Conservation (phyloP, 306 rosid species). For the Quercus cerris region DNA sequence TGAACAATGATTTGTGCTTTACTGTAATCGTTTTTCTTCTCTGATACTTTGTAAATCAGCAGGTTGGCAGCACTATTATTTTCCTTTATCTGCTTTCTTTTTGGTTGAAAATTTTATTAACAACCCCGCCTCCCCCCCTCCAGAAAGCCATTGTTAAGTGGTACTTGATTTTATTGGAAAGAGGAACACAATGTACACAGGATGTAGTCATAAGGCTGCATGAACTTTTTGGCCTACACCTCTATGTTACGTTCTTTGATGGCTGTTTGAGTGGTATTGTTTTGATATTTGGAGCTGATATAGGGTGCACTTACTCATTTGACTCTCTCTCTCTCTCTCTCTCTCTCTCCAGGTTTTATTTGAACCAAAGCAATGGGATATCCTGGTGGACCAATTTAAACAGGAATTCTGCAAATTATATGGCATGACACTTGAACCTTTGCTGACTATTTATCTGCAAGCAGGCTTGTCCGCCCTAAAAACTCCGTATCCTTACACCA, state of each 20-base stretch:
- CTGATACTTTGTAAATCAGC: not conserved
- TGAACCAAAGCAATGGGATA: constrained; percentile 93
- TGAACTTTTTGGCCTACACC: not conserved
- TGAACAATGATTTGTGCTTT: constrained; percentile 2
- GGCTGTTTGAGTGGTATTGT: not conserved
- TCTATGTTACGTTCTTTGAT: not conserved
- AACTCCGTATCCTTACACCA: constrained; percentile 78
- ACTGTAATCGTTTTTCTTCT: not conserved
- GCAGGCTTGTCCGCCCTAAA: constrained; percentile 95
- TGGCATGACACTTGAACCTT: constrained; percentile 94
- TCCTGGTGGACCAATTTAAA: constrained; percentile 77
- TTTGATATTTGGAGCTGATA: not conserved
- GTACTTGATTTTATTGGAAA: no score
- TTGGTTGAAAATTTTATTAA: not conserved
- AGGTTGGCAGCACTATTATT: constrained; percentile 1
- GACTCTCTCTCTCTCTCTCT: not conserved
- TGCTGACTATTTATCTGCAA: constrained; percentile 88
- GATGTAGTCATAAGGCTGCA: no score
- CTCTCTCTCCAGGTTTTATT: constrained; percentile 60
- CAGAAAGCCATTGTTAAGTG: not conserved
- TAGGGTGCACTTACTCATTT: constrained; percentile 3
- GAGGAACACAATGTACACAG: no score
- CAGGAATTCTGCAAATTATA: constrained; percentile 97
- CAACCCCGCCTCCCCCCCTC: no score
- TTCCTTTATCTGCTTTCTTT: not conserved